Conservation (phyloP, 257 asterid species). For the Solanum appendiculatum region DNA sequence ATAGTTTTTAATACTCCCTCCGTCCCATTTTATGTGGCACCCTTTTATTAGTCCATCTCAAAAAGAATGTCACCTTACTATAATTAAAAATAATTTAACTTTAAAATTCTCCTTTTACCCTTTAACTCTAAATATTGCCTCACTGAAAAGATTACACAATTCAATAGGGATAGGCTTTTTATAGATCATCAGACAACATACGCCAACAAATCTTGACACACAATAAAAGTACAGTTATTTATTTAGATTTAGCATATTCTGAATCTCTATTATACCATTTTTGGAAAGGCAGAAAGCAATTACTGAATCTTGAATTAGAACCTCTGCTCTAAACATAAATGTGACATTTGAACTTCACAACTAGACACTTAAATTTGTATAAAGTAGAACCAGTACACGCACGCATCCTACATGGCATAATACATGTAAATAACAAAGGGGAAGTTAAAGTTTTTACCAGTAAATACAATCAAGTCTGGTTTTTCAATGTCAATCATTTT, state of each 20-base stretch:
- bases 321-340: not conserved
- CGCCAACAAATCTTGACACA: not conserved
- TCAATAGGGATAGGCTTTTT: not conserved
- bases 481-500: slow-evolving; percentile 63
- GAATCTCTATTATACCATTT: not conserved
- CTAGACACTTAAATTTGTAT: no score
- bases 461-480: slow-evolving; percentile 92
- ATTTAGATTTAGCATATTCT: not conserved
- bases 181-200: not conserved
- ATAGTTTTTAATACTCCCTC: not conserved
- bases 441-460: slow-evolving; percentile 36
- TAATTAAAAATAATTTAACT: no score
- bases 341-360: no score
- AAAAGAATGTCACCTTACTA: not conserved
- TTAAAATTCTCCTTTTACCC: not conserved
- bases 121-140: not conserved
- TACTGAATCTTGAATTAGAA: not conserved
- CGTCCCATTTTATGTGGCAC: not conserved
- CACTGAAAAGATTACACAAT: not conserved
- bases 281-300: not conserved
- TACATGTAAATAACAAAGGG: not conserved
- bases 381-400: no score
- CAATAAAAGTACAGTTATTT: not conserved
- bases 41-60: no score
- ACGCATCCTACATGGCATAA: no score